A percentile compares a stretch with the other conserved stretches of the same genome.
phyloP scores from a whole-genome alignment of 441 rosid genomes.

The Arabidopsis hybrid region DNA sequence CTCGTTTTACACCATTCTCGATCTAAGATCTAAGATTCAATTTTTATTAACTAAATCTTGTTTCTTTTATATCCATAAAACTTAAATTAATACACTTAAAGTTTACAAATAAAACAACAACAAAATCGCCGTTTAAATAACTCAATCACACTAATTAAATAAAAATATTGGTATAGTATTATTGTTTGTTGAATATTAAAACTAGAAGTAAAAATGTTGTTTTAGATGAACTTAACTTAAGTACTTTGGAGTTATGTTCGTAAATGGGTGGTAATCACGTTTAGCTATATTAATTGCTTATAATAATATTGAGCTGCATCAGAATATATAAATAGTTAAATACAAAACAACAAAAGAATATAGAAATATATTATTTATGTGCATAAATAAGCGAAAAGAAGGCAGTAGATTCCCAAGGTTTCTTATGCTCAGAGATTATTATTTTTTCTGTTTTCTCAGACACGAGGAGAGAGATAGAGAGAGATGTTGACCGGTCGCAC shows the following conservation, averaged over 20 bases:
- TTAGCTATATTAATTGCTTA: slow-evolving; percentile 16
- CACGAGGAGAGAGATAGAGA: slow-evolving; percentile 29
- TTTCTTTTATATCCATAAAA: no score
- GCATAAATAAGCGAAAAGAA: slow-evolving; percentile 3
- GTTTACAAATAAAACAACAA: no score
- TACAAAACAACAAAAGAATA: neutral
- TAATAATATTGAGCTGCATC: slow-evolving; percentile 26
- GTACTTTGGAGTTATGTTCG: slow-evolving; percentile 16
- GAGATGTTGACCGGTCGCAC: slow-evolving; percentile 59
- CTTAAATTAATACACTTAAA: no score
- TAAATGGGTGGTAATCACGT: slow-evolving; percentile 33
- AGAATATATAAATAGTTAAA: slow-evolving; percentile 8
- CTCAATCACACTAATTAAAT: no score
- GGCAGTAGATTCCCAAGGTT: slow-evolving; percentile 53
- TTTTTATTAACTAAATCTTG: no score
- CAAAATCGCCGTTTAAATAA: no score
- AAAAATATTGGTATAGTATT: no score
- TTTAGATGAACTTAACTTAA: slow-evolving; percentile 7
- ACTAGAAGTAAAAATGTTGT: slow-evolving; percentile 16
- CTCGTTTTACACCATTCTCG: no score
- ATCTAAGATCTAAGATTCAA: no score
- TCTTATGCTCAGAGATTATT: slow-evolving; percentile 40
- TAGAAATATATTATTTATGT: neutral
- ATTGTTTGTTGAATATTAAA: slow-evolving; percentile 14
- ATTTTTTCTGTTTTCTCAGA: neutral